Conservation (phyloP, 2,329 filamentous ascomycete genomes). For the Cyphellophora attinorum region DNA sequence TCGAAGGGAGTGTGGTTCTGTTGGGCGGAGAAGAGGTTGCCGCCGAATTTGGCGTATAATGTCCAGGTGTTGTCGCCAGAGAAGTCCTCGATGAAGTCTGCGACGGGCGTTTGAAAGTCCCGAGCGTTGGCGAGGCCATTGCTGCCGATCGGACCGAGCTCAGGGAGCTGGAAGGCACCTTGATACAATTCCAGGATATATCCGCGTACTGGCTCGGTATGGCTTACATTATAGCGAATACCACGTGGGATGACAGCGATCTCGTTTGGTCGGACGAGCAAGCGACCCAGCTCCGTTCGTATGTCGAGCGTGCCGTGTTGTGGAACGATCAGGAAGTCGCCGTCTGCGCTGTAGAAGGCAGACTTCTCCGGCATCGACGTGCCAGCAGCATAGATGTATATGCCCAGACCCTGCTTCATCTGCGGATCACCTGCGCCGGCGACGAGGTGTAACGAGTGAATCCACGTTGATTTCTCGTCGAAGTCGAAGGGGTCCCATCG, state of each 20-base stretch:
- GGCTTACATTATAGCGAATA: constrained; percentile 61
- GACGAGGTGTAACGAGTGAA: constrained; percentile 60
- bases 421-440: constrained; percentile 72
- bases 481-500: constrained; percentile 73
- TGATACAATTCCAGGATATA: constrained; percentile 70
- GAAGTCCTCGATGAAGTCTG: constrained; percentile 55
- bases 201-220: constrained; percentile 53
- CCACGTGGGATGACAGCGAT: constrained; percentile 68
- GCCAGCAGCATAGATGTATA: constrained; percentile 71
- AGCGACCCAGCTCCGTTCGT: constrained; percentile 63
- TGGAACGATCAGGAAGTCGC: constrained; percentile 66
- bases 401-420: constrained; percentile 68
- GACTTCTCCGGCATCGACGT: constrained; percentile 64
- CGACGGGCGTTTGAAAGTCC: constrained; percentile 66
- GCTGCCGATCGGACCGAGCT: constrained; percentile 63
- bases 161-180: constrained; percentile 61
- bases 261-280: constrained; percentile 69
- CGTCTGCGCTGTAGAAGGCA: constrained; percentile 78
- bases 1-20: constrained; percentile 69
- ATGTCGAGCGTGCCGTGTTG: constrained; percentile 68
- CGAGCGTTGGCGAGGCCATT: constrained; percentile 65
- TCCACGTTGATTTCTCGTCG: constrained; percentile 57
- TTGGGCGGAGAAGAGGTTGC: constrained; percentile 53
- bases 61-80: constrained; percentile 40
- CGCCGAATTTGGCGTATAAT: constrained; percentile 57